Percentiles rank a stretch among this genome's conserved stretches.
Conservation (phyloP, 2,329 filamentous ascomycete genomes). For the Scedosporium apiospermum region DNA sequence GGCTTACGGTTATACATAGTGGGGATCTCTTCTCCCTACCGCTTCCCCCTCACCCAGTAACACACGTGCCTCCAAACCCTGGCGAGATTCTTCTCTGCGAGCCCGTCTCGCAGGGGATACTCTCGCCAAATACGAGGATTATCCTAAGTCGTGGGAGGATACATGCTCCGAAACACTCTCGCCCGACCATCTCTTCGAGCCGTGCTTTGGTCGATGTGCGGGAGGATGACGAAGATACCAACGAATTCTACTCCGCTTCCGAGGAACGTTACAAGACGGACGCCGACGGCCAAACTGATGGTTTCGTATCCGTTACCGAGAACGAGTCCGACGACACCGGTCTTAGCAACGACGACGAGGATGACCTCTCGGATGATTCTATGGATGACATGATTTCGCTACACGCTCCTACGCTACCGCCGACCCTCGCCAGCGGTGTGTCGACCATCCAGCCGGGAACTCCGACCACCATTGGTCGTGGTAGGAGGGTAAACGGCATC, state of each 20-base stretch:
- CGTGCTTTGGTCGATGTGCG: constrained; percentile 48
- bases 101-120: constrained; percentile 78
- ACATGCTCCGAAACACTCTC: constrained; percentile 41
- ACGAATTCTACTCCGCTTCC: constrained; percentile 86
- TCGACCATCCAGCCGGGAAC: constrained; percentile 75
- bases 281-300: constrained; percentile 44
- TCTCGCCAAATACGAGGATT: constrained; percentile 72
- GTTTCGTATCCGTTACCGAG: constrained; percentile 47
- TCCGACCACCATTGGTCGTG: constrained; percentile 62
- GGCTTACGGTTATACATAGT: constrained; percentile 67
- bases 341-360: constrained; percentile 59
- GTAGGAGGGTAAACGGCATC: constrained; percentile 58
- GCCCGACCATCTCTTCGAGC: constrained; percentile 35
- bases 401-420: constrained; percentile 65
- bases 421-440: constrained; percentile 69
- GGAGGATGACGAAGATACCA: constrained; percentile 70
- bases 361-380: constrained; percentile 77
- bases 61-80: constrained; percentile 72
- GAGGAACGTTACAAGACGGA: constrained; percentile 63
- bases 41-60: constrained; percentile 75
- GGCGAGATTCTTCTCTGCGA: constrained; percentile 90
- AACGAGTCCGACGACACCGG: constrained; percentile 54
- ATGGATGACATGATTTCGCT: constrained; percentile 91
- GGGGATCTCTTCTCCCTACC: constrained; percentile 74
- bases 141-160: constrained; percentile 61